Conservation (phyloP, 2,329 filamentous ascomycete species). For the Paecilomyces niveus region DNA sequence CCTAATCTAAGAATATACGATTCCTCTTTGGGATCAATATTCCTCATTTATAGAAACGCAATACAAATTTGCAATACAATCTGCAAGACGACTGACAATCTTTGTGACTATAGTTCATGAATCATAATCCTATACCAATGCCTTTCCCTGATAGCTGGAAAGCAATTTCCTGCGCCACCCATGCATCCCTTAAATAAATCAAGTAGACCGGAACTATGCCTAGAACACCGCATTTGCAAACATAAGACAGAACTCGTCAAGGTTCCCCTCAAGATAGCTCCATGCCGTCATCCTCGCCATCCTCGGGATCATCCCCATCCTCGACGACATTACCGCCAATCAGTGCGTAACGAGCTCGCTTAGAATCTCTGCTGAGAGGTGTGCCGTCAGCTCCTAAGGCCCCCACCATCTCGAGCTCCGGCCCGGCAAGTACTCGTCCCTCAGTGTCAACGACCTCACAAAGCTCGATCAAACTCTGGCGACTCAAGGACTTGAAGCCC, state of each 20-base stretch:
- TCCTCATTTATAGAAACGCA: background rate
- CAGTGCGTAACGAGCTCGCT: conserved; percentile 20
- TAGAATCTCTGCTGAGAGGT: conserved; percentile 25
- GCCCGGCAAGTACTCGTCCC: conserved; percentile 80
- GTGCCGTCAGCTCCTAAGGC: conserved; percentile 45
- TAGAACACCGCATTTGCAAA: background rate
- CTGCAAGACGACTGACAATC: background rate
- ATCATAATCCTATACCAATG: background rate
- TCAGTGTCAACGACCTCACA: conserved; percentile 91
- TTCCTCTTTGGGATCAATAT: no score
- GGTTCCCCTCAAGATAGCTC: conserved; percentile 28
- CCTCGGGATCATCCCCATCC: conserved; percentile 36
- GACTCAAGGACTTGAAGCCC: conserved; percentile 75
- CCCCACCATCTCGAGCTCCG: conserved; percentile 64
- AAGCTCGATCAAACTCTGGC: conserved; percentile 75
- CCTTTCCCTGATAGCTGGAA: background rate
- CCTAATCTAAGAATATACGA: no score
- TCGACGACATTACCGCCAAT: conserved; percentile 19
- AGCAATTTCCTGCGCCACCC: background rate
- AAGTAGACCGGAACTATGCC: background rate
- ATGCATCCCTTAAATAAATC: background rate
- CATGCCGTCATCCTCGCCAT: conserved; percentile 42
- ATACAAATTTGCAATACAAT: background rate
- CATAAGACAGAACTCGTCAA: background rate
- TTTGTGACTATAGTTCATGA: background rate